A percentile compares a stretch with the other conserved stretches of the same genome.
Evolutionary conservation across 2,329 filamentous ascomycete species (phyloP).

Genomic region (Verticillium alfalfae): DNA sequence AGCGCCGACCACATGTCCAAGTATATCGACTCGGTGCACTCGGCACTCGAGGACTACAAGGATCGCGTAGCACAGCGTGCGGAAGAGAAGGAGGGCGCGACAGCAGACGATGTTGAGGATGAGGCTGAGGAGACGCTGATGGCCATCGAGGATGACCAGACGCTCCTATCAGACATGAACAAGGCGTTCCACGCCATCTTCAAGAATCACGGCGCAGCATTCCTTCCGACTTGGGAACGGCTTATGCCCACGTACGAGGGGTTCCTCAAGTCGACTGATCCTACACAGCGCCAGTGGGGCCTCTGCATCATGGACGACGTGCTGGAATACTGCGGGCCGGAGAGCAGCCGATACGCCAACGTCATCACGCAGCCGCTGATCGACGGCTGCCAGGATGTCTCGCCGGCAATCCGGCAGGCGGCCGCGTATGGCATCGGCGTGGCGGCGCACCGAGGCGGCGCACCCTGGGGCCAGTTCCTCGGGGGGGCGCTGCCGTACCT

Average conservation of each 20-base stretch:
- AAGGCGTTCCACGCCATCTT: conserved; percentile 99
- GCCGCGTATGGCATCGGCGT: conserved; percentile 95
- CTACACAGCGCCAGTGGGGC: conserved; percentile 97
- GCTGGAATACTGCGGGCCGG: conserved; percentile 87
- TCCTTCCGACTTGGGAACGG: conserved; percentile 83
- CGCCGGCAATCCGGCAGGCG: conserved; percentile 89
- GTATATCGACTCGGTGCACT: conserved; percentile 83
- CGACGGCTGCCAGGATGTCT: conserved; percentile 77
- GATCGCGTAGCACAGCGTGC: conserved; percentile 74
- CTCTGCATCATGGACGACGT: conserved; percentile 98
- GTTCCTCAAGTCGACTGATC: conserved; percentile 75
- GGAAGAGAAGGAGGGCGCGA: conserved; percentile 70
- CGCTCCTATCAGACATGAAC: conserved; percentile 97
- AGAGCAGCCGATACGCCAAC: conserved; percentile 80
- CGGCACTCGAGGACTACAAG: conserved; percentile 88
- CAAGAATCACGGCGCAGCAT: conserved; percentile 84
- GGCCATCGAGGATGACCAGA: conserved; percentile 96
- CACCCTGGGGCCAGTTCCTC: conserved; percentile 82
- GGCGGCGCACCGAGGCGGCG: conserved; percentile 86
- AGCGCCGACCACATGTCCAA: conserved; percentile 72
- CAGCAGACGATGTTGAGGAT: conserved; percentile 85
- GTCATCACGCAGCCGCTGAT: conserved; percentile 85
- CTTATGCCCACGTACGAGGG: conserved; percentile 79
- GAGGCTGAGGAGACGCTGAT: conserved; percentile 81
- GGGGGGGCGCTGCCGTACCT: conserved; percentile 73